These are phyloP conservation scores for Prosopis cineraria DNA, from an alignment of 306 rosid genomes.

Conservation along the genomic window DNA sequence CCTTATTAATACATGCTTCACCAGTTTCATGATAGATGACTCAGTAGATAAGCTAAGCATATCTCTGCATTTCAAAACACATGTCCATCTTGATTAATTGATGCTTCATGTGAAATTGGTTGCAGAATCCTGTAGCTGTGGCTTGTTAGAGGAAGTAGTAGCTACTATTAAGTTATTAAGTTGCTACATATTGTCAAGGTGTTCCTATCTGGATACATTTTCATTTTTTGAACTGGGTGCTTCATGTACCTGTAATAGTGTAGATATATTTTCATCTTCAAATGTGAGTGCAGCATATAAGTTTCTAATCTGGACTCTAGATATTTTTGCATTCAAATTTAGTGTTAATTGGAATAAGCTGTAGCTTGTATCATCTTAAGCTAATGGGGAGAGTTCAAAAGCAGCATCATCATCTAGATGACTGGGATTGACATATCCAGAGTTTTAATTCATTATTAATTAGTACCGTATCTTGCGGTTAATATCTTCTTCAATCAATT, in stretches of 20 bases:
- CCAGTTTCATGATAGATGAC: conserved; percentile 28
- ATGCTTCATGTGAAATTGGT: too few species aligned
- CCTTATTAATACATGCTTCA: conserved; percentile 20
- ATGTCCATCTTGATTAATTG: too few species aligned
- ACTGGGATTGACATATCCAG: too few species aligned
- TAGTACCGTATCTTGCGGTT: too few species aligned
- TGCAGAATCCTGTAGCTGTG: background rate
- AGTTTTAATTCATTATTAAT: background rate
- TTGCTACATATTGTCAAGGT: background rate
- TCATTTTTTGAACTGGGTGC: background rate
- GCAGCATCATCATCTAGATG: background rate
- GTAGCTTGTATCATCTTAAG: background rate
- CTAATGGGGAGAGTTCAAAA: too few species aligned
- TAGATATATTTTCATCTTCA: background rate
- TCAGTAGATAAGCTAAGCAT: too few species aligned
- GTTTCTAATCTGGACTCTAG: background rate
- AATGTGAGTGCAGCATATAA: background rate
- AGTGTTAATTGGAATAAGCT: background rate
- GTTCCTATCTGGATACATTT: background rate
- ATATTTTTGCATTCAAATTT: background rate
- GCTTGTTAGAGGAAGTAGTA: background rate
- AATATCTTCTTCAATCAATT: background rate
- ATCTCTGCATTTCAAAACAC: too few species aligned
- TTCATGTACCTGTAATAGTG: background rate
- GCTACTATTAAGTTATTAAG: background rate